phyloP scores from a whole-genome alignment of 1,284 basidiomycete genomes.

The Fomitopsis palustris region DNA sequence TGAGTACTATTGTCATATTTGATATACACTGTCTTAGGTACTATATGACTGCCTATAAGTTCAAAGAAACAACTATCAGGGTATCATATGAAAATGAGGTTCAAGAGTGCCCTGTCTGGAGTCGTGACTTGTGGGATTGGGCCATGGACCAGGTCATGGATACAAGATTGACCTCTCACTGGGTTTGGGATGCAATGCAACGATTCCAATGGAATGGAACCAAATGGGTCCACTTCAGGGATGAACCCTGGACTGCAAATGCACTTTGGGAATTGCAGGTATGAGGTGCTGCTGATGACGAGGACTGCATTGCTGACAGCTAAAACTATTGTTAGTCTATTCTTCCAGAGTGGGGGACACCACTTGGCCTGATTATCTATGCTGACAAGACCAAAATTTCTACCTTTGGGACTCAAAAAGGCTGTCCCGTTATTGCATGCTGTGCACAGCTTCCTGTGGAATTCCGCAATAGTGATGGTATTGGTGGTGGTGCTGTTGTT shows the following conservation, averaged over 20 bases:
- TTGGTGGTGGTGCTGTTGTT: slow-evolving; percentile 30
- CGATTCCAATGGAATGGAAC: slow-evolving; percentile 20
- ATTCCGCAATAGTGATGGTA: slow-evolving; percentile 34
- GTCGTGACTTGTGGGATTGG: slow-evolving; percentile 25
- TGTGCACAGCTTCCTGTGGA: slow-evolving; percentile 34
- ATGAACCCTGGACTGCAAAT: slow-evolving; percentile 30
- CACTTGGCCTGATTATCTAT: slow-evolving; percentile 33
- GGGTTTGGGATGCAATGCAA: slow-evolving; percentile 25
- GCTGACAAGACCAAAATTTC: slow-evolving; percentile 45
- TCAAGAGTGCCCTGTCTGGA: slow-evolving; percentile 11
- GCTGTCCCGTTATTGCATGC: slow-evolving; percentile 22
- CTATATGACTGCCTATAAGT: slow-evolving; percentile 8
- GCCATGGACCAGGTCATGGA: slow-evolving; percentile 19
- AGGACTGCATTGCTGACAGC: not conserved
- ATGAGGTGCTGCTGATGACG: not conserved
- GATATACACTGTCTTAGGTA: not conserved
- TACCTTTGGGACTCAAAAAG: slow-evolving; percentile 38
- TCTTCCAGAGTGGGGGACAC: slow-evolving; percentile 20
- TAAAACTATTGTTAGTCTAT: not conserved
- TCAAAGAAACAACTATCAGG: slow-evolving; percentile 6
- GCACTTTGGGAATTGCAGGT: slow-evolving; percentile 30
- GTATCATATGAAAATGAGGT: slow-evolving; percentile 30
- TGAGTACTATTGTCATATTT: slow-evolving; percentile 5
- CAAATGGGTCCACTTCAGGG: slow-evolving; percentile 20
- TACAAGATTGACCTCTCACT: slow-evolving; percentile 17